These are phyloP conservation scores for Globisporangium barbulae DNA, from an alignment of 352 stramenopile genomes.

Conservation along the genomic window DNA sequence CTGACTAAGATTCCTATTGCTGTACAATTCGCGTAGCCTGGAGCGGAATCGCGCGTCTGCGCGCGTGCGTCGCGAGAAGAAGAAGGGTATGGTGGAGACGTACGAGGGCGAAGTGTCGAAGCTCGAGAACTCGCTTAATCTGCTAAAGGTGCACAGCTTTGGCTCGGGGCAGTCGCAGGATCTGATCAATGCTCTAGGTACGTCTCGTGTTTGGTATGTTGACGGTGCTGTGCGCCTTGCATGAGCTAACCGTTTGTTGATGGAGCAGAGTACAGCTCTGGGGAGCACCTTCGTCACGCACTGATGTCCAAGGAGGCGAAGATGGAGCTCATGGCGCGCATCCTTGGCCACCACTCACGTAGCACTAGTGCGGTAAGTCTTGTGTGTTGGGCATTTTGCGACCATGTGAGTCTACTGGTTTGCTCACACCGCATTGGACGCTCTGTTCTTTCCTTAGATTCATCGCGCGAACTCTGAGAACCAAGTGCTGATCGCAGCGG, in stretches of 20 bases:
- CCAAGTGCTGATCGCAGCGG: constrained; percentile 66
- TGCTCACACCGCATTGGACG: background rate
- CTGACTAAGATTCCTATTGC: background rate
- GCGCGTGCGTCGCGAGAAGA: constrained; percentile 81
- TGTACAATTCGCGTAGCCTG: constrained; percentile 22
- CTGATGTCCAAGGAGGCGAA: constrained; percentile 86
- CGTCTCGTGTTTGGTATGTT: constrained; percentile 23
- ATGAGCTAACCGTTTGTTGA: background rate
- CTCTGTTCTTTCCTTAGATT: constrained; percentile 38
- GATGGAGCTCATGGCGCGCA: constrained; percentile 73
- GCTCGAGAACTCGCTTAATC: constrained; percentile 78
- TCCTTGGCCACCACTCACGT: constrained; percentile 72
- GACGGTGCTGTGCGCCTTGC: background rate
- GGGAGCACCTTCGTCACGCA: constrained; percentile 74
- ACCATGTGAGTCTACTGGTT: background rate
- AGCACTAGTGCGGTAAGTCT: constrained; percentile 62
- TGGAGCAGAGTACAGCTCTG: constrained; percentile 61
- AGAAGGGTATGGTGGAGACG: constrained; percentile 86
- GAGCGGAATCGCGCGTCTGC: constrained; percentile 82
- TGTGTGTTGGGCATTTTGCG: background rate
- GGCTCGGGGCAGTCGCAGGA: constrained; percentile 62
- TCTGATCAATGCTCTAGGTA: constrained; percentile 68
- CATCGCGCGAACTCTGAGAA: constrained; percentile 81
- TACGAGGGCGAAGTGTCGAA: constrained; percentile 87
- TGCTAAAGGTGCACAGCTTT: constrained; percentile 77